These are phyloP conservation scores for Solanum arcanum DNA, from an alignment of 257 asterid genomes.

Conservation along the genomic window DNA sequence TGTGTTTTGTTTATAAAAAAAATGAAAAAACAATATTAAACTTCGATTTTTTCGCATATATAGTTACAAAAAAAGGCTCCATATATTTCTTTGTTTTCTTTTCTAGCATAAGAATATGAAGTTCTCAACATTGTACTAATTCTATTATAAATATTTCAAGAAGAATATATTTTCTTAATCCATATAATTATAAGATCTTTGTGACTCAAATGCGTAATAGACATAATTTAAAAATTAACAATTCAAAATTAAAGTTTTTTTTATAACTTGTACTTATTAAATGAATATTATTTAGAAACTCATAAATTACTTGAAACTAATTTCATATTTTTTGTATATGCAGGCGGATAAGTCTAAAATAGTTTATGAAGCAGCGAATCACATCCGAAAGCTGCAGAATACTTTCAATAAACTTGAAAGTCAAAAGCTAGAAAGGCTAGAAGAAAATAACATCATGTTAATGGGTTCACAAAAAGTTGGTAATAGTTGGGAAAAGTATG, in stretches of 20 bases:
- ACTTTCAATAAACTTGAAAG: slow-evolving; percentile 27
- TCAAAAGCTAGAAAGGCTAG: slow-evolving; percentile 29
- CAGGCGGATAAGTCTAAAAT: slow-evolving; percentile 73
- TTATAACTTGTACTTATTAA: background rate
- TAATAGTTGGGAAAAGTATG: slow-evolving; percentile 22
- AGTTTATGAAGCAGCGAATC: slow-evolving; percentile 55
- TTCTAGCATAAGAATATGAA: background rate
- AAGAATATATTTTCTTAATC: background rate
- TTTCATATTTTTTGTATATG: background rate
- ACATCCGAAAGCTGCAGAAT: slow-evolving; percentile 31
- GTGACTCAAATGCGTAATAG: background rate
- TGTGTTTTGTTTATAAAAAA: background rate
- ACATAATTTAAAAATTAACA: background rate
- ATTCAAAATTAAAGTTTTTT: no score
- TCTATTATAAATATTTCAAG: background rate
- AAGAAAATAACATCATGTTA: background rate
- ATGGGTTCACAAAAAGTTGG: slow-evolving; percentile 5
- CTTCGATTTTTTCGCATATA: background rate
- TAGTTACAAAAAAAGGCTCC: background rate
- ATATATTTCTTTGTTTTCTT: background rate
- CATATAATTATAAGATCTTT: background rate
- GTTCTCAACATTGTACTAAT: background rate
- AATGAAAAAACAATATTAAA: background rate
- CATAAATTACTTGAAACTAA: no score
- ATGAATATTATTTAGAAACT: background rate